A percentile compares a stretch with the other conserved stretches of the same genome.
phyloP scores from a whole-genome alignment of 495 filamentous ascomycete species.

The Monascus purpureus region DNA sequence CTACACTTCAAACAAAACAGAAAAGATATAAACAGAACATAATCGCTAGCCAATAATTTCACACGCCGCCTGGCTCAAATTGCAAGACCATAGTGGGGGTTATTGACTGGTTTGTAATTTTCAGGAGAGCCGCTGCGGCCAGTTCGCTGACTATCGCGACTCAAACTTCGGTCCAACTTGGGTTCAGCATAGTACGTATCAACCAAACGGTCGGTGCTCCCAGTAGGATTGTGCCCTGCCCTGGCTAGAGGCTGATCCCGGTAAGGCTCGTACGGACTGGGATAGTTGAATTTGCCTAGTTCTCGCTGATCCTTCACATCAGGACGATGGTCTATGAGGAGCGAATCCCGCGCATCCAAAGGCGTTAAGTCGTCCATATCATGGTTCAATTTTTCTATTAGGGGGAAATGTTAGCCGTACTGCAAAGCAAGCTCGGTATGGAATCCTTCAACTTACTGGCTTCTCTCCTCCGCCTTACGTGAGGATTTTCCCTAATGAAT shows the following conservation, averaged over 20 bases:
- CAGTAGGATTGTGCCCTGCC: constrained; percentile 13
- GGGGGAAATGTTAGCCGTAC: constrained; percentile 1
- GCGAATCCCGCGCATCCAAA: constrained; percentile 77
- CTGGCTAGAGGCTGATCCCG: constrained; percentile 20
- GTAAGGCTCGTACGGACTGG: constrained; percentile 30
- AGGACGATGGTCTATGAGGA: constrained; percentile 48
- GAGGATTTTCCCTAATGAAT: constrained; percentile 77
- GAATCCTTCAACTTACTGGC: constrained; percentile 44
- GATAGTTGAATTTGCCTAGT: constrained; percentile 36
- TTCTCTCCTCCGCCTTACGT: constrained; percentile 72
- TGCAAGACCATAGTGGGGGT: too few species aligned
- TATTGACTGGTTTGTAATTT: constrained; percentile 22
- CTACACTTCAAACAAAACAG: too few species aligned
- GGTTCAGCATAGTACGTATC: constrained; percentile 22
- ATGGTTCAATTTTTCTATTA: constrained; percentile 72
- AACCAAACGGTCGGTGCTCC: constrained; percentile 30
- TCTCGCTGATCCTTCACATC: constrained; percentile 26
- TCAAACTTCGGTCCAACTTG: constrained; percentile 20
- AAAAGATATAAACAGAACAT: too few species aligned
- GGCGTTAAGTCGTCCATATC: constrained; percentile 82
- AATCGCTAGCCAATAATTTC: too few species aligned
- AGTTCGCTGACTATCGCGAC: constrained; percentile 20
- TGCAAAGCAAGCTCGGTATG: background rate
- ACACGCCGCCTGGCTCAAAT: too few species aligned
- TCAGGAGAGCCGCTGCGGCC: constrained; percentile 18